Evolutionary conservation across 352 stramenopile species (phyloP), one percentile per base, ranked within the genome.

Genomic region (Phytophthora cryptogea): DNA sequence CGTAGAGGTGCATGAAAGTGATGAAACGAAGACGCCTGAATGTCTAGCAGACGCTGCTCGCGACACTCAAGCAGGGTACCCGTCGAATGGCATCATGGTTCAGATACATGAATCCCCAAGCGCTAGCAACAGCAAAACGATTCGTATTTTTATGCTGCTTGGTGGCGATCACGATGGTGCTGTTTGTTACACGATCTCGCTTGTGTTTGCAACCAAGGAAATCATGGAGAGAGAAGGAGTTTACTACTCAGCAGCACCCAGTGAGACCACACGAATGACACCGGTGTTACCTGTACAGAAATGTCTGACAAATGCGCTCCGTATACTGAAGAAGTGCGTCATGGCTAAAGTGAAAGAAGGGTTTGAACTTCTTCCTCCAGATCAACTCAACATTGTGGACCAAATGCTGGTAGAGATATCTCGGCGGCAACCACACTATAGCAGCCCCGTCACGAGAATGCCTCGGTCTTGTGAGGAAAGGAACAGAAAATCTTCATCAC

Each of bases 101-200:
- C 14, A 43, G 23, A 17, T 45, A 16, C 32, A 41, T 23, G 20
- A 49, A 32, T 9, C 53, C 8, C 32, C 40, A 28, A 20, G 17
- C 20, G 4, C 17, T 33, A 35, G 4, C 9, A 31, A 32, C 16
- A 10, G 31, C 20, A 41, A 26, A 13, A 40, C 10, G 11, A 36
- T 65, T n/a, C 20, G 17, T 1, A 37, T 59, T 10, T 65, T 65
- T 35, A 30, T 65, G 40, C 35, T 64, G 32, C 48, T 65, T 4
- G 61, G 61, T 8, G 61, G 54, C 8, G 54, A 69, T 5, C 61
- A 69, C 42, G 61, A 69, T 14, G 61, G 61, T 26, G 48, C 61
- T 0, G 56, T 69, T 11, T 64, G 40, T 43, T 69, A 32, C 26
- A 26, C 23, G 9, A 16, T 49, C n/a, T 46, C 33, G 28, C 44